Percentiles rank a stretch among this genome's conserved stretches.
Conservation (phyloP, 495 filamentous ascomycete genomes). For the Aspergillus conjunctus region DNA sequence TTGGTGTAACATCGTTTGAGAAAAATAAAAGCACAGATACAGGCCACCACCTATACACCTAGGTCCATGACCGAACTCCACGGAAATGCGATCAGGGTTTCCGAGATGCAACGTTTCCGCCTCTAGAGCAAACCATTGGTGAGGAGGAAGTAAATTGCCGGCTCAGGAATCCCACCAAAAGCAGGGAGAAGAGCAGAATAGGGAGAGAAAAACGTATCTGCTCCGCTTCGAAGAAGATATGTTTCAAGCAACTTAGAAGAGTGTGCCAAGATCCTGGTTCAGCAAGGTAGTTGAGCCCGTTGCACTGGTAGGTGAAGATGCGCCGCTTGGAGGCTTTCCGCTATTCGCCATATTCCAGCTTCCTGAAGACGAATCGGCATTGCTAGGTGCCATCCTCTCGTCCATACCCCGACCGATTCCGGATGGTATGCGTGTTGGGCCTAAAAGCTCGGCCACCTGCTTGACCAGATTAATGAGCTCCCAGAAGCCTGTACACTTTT, state of each 20-base stretch:
- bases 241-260: slow-evolving; percentile 29
- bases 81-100: too few relatives aligned
- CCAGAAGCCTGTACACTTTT: slow-evolving; percentile 29
- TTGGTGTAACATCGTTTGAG: too few relatives aligned
- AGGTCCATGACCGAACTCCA: too few relatives aligned
- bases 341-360: background rate
- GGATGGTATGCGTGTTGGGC: slow-evolving; percentile 17
- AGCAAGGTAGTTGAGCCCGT: slow-evolving; percentile 21
- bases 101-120: too few relatives aligned
- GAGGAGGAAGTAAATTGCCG: too few relatives aligned
- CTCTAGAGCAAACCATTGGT: too few relatives aligned
- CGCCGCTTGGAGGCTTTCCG: background rate
- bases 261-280: slow-evolving; percentile 37
- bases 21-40: too few relatives aligned
- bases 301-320: slow-evolving; percentile 7
- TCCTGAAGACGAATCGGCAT: background rate
- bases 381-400: background rate
- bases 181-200: background rate
- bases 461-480: slow-evolving; percentile 40
- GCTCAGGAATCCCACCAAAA: background rate
- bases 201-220: background rate
- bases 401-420: background rate
- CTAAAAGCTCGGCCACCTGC: slow-evolving; percentile 32
- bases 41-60: too few relatives aligned
- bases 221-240: background rate